A percentile compares a stretch with the other conserved stretches of the same genome.
Evolutionary conservation across 768 basidiomycete genomes (phyloP).

Genomic region (Russula emetica): DNA sequence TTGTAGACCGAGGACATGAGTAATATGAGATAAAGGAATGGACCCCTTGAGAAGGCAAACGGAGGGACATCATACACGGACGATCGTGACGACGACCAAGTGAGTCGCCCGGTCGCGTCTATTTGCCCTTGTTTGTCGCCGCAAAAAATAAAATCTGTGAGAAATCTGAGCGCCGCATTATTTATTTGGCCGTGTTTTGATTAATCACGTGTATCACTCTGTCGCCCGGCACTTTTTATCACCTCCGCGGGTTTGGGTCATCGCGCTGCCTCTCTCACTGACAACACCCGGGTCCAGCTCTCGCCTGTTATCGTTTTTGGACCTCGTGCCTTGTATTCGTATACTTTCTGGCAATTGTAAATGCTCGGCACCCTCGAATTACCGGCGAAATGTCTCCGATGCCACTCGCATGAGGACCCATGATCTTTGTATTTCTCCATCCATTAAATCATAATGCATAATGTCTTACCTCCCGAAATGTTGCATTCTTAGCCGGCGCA

Average conservation of each 20-base stretch:
- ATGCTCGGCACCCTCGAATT: neutral
- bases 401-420: neutral
- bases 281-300: neutral
- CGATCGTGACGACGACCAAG: slow-evolving; percentile 5
- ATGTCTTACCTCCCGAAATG: neutral
- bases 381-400: slow-evolving; percentile 14
- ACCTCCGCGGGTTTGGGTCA: slow-evolving; percentile 9
- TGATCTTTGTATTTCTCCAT: slow-evolving; percentile 1
- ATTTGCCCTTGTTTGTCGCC: neutral
- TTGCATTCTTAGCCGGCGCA: neutral
- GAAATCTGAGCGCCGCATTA: neutral
- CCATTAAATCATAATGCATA: neutral
- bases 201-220: slow-evolving; percentile 2
- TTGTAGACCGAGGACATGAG: slow-evolving; percentile 45
- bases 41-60: slow-evolving; percentile 36
- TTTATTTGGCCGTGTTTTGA: slow-evolving; percentile 2
- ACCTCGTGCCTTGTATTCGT: neutral
- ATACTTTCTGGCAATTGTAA: slow-evolving; percentile 2
- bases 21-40: slow-evolving; percentile 43
- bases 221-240: neutral
- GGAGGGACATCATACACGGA: slow-evolving; percentile 43
- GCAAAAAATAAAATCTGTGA: neutral
- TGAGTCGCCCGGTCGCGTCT: slow-evolving; percentile 4
- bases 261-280: slow-evolving; percentile 1
- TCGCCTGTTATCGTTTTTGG: neutral